phyloP scores from a whole-genome alignment of 495 filamentous ascomycete species.

The Neurospora hispaniola region DNA sequence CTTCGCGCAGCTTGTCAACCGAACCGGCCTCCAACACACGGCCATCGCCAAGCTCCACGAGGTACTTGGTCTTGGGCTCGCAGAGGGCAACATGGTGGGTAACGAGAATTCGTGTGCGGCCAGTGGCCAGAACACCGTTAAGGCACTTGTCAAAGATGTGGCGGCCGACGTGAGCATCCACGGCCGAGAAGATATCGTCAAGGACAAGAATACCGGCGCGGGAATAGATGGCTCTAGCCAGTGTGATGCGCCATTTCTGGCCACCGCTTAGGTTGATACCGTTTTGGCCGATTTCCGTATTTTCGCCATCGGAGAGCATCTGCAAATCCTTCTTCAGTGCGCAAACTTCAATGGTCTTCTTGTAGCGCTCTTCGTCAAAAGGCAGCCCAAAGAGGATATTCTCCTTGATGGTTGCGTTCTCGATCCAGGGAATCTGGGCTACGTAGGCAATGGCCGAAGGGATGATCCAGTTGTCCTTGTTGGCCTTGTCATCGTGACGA shows the following conservation, averaged over 20 bases:
- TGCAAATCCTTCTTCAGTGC: constrained; percentile 64
- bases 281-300: constrained; percentile 71
- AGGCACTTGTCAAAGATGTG: constrained; percentile 69
- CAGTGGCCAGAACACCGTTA: constrained; percentile 54
- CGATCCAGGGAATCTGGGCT: constrained; percentile 78
- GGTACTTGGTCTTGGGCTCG: constrained; percentile 56
- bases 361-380: constrained; percentile 52
- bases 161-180: constrained; percentile 63
- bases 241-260: constrained; percentile 71
- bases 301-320: constrained; percentile 61
- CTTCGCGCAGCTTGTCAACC: constrained; percentile 45
- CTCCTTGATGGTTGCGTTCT: constrained; percentile 65
- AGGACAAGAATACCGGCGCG: constrained; percentile 68
- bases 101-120: constrained; percentile 66
- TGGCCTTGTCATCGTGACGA: constrained; percentile 47
- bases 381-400: constrained; percentile 71
- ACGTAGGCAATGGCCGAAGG: constrained; percentile 63
- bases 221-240: constrained; percentile 72
- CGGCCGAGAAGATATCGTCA: constrained; percentile 77
- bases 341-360: constrained; percentile 54
- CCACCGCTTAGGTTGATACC: constrained; percentile 79
- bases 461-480: constrained; percentile 58
- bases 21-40: constrained; percentile 49
- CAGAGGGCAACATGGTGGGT: constrained; percentile 75
- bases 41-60: constrained; percentile 60